These are phyloP conservation scores for Ascosphaera acerosa DNA, from an alignment of 2,329 filamentous ascomycete species.

Conservation along the genomic window DNA sequence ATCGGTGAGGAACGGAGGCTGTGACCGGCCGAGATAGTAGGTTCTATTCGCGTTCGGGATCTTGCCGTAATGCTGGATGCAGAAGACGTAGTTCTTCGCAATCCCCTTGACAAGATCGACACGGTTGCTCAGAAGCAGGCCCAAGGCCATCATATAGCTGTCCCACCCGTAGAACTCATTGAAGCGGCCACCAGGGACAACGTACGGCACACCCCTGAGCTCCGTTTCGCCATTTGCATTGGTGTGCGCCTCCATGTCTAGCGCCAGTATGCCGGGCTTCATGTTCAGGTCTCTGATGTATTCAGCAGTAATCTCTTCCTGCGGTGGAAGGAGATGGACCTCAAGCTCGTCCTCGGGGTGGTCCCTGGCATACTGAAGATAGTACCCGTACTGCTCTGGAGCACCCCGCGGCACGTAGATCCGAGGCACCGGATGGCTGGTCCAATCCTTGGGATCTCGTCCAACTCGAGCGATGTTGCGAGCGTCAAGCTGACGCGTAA, in stretches of 20 bases:
- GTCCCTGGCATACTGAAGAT: conserved; percentile 50
- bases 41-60: conserved; percentile 91
- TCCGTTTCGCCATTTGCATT: conserved; percentile 43
- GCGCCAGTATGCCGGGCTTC: conserved; percentile 67
- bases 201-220: conserved; percentile 63
- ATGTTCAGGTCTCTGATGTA: conserved; percentile 62
- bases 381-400: conserved; percentile 76
- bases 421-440: conserved; percentile 59
- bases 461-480: conserved; percentile 58
- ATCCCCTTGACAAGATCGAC: conserved; percentile 77
- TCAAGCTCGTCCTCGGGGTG: conserved; percentile 69
- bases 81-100: conserved; percentile 93
- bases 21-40: conserved; percentile 83
- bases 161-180: conserved; percentile 99
- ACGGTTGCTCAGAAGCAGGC: conserved; percentile 62
- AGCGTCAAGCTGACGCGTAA: conserved; percentile 76
- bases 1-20: conserved; percentile 90
- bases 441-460: conserved; percentile 88
- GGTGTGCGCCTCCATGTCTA: conserved; percentile 57
- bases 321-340: conserved; percentile 43
- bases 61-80: conserved; percentile 94
- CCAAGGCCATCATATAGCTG: conserved; percentile 93
- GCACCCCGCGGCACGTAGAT: conserved; percentile 75
- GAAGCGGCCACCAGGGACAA: conserved; percentile 93
- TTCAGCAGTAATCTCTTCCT: conserved; percentile 48